Conservation (phyloP, 257 asterid genomes). For the Fraxinus anomala region DNA sequence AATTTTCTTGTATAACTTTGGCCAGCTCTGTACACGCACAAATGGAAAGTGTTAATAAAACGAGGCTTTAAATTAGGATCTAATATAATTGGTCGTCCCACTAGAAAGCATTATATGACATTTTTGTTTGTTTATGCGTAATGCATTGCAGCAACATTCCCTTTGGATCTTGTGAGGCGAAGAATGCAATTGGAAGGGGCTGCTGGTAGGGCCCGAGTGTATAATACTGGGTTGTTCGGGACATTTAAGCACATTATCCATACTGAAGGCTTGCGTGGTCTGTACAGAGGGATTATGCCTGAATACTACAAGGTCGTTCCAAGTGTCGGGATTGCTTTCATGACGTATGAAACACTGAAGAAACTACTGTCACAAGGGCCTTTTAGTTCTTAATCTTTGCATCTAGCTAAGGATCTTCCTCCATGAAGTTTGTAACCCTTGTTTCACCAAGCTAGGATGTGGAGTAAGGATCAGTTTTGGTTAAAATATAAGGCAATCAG, state of each 20-base stretch:
- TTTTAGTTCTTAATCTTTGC: conserved; percentile 35
- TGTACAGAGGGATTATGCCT: conserved; percentile 92
- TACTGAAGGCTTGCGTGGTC: conserved; percentile 75
- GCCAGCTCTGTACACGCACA: neutral
- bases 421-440: conserved; percentile 7
- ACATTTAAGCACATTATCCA: conserved; percentile 63
- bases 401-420: neutral
- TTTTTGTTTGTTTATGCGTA: neutral
- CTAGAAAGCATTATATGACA: neutral
- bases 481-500: conserved; percentile 27
- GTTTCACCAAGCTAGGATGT: neutral
- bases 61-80: neutral
- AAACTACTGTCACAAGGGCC: conserved; percentile 64
- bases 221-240: conserved; percentile 76
- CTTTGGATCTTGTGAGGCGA: conserved; percentile 92
- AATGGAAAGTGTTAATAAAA: neutral
- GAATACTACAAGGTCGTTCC: conserved; percentile 97
- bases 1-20: neutral
- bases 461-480: conserved; percentile 40
- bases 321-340: conserved; percentile 86
- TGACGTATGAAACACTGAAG: conserved; percentile 90
- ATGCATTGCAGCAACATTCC: conserved; percentile 70
- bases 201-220: conserved; percentile 82
- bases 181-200: conserved; percentile 97
- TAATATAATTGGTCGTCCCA: neutral